These are phyloP conservation scores for Rhizophora mangle DNA, from an alignment of 345 rosid species.

Conservation along the genomic window DNA sequence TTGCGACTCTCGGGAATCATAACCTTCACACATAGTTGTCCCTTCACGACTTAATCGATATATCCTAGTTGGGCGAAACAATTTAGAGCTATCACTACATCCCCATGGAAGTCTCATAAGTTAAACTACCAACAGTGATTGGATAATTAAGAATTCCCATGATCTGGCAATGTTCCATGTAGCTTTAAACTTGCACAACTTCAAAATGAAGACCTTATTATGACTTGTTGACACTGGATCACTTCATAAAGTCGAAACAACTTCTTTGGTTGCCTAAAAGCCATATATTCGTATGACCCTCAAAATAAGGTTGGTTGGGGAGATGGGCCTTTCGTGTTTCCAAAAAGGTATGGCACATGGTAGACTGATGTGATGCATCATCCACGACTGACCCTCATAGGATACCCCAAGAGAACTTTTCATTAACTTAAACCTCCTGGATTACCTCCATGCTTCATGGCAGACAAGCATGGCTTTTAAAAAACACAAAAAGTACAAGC, in stretches of 20 bases:
- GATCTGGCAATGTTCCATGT: neutral
- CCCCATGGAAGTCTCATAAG: neutral
- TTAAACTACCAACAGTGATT: neutral
- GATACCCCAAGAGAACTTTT: slow-evolving; percentile 23
- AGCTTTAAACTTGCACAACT: no score
- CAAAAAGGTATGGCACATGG: slow-evolving; percentile 27
- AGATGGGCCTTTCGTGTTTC: slow-evolving; percentile 35
- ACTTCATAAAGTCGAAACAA: neutral
- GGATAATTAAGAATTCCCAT: neutral
- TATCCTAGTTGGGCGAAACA: slow-evolving; percentile 7
- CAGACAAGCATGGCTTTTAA: slow-evolving; percentile 1
- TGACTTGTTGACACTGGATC: neutral
- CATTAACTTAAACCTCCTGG: slow-evolving; percentile 8
- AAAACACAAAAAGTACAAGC: neutral
- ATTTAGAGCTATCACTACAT: slow-evolving; percentile 13
- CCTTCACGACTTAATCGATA: no score
- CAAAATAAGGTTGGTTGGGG: slow-evolving; percentile 24
- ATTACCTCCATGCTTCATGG: no score
- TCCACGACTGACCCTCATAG: slow-evolving; percentile 30
- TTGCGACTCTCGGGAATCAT: neutral
- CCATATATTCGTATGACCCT: slow-evolving; percentile 12
- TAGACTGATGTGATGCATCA: slow-evolving; percentile 26
- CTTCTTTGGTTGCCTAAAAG: neutral
- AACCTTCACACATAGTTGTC: no score
- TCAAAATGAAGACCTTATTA: no score